These are phyloP conservation scores for Haberlea rhodopensis DNA, from an alignment of 257 asterid species.

Conservation along the genomic window DNA sequence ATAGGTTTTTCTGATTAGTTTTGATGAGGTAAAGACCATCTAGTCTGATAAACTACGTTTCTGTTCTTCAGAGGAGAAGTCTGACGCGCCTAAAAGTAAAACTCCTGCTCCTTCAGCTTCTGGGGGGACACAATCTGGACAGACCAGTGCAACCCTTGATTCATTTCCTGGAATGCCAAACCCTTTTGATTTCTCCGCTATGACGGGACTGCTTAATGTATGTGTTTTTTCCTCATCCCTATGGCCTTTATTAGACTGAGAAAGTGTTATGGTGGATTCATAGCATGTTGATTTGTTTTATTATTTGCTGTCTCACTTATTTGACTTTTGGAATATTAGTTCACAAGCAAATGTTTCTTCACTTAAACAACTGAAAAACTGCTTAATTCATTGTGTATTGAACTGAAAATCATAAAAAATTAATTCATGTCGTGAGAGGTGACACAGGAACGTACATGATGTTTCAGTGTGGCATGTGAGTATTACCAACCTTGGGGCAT, in stretches of 20 bases:
- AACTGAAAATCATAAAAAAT: neutral
- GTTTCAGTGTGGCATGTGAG: neutral
- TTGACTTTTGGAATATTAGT: neutral
- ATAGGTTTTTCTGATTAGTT: too few species aligned
- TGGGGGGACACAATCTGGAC: slow-evolving; percentile 9
- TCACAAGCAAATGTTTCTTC: neutral
- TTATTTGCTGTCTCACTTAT: neutral
- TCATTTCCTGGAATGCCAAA: slow-evolving; percentile 54
- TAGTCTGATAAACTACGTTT: neutral
- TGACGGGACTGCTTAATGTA: slow-evolving; percentile 87
- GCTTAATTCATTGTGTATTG: neutral
- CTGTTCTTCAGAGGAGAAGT: neutral
- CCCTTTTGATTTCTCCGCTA: slow-evolving; percentile 89
- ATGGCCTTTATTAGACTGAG: neutral
- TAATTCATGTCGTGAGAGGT: neutral
- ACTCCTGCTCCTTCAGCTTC: neutral
- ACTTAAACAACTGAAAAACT: neutral
- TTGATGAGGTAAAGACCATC: too few species aligned
- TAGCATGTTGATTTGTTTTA: slow-evolving; percentile 3
- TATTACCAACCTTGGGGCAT: neutral
- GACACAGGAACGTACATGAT: neutral
- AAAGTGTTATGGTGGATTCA: neutral
- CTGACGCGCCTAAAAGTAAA: neutral
- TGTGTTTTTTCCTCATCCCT: slow-evolving; percentile 1
- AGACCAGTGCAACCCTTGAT: slow-evolving; percentile 42